Conservation (phyloP, 257 asterid genomes). For the Lycium ferocissimum region DNA sequence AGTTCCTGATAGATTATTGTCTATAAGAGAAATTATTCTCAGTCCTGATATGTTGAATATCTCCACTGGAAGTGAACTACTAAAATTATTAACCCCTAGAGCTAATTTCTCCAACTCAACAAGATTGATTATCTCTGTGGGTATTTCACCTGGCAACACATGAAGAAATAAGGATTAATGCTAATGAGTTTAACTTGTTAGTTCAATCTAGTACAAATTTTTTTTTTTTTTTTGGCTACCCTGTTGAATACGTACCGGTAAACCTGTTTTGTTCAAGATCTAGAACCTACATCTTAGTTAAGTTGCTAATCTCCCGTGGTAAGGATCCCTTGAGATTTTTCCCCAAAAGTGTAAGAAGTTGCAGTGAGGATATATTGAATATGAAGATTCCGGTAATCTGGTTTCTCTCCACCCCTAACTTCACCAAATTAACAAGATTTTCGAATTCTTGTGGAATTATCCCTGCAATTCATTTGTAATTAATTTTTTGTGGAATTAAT, state of each 20-base stretch:
- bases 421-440: neutral
- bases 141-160: neutral
- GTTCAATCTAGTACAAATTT: no score
- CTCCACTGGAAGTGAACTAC: neutral
- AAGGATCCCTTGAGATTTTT: no score
- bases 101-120: neutral
- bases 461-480: conserved; percentile 1
- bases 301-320: no score
- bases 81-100: conserved; percentile 27
- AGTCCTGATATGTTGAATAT: neutral
- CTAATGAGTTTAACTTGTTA: no score
- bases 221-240: no score
- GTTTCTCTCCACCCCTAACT: conserved; percentile 28
- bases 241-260: no score
- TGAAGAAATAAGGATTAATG: no score
- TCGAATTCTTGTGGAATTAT: conserved; percentile 28
- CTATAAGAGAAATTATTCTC: neutral
- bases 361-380: no score
- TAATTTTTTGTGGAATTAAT: neutral
- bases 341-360: no score
- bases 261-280: no score
- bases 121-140: neutral
- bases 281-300: no score
- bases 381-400: neutral
- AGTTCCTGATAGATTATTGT: no score